Conservation (phyloP, 306 rosid species). For the Corylus avellana region DNA sequence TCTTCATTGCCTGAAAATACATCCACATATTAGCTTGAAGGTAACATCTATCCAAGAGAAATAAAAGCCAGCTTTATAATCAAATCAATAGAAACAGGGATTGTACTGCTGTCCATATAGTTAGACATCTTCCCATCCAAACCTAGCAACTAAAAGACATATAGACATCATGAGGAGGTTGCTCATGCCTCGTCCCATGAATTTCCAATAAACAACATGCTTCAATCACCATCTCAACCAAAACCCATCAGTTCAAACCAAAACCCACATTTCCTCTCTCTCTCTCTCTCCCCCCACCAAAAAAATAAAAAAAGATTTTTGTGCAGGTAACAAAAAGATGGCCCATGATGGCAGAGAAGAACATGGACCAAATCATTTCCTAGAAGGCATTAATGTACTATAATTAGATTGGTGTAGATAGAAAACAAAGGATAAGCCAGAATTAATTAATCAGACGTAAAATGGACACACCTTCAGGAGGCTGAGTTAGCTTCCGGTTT, state of each 20-base stretch:
- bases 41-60: background rate
- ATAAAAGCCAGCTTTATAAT: background rate
- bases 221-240: background rate
- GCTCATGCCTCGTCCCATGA: background rate
- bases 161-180: background rate
- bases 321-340: too few species aligned
- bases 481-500: conserved; percentile 90
- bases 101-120: background rate
- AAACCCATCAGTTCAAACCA: background rate
- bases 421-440: conserved; percentile 4
- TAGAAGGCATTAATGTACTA: background rate
- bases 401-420: background rate
- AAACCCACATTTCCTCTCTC: too few species aligned
- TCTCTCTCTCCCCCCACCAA: background rate
- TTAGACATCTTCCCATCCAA: background rate
- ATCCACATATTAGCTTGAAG: conserved; percentile 14
- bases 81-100: background rate
- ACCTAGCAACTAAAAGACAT: background rate
- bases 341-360: background rate
- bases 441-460: conserved; percentile 6
- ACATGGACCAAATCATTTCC: background rate
- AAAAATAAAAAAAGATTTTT: too few species aligned
- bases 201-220: background rate
- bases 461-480: conserved; percentile 74
- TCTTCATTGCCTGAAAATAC: conserved; percentile 75